phyloP scores from a whole-genome alignment of 1,284 basidiomycete species.

The Violaceomyces palustris region DNA sequence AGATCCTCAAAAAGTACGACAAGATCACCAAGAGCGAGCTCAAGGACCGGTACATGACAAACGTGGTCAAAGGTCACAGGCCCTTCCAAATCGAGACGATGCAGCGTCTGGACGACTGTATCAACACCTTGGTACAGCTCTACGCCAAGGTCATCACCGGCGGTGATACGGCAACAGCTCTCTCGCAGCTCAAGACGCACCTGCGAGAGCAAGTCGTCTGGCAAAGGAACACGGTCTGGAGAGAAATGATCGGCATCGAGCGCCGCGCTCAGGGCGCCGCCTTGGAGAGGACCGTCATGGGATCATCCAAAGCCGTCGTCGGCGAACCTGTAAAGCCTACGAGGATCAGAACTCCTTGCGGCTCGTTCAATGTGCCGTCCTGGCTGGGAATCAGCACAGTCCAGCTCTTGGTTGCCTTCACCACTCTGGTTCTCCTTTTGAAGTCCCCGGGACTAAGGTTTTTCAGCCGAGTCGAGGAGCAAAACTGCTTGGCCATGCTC shows the following conservation, averaged over 20 bases:
- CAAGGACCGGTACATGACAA: slow-evolving; percentile 74
- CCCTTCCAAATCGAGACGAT: slow-evolving; percentile 60
- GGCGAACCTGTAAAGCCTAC: slow-evolving; percentile 33
- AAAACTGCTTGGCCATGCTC: slow-evolving; percentile 84
- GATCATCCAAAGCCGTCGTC: slow-evolving; percentile 2
- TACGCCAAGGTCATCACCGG: slow-evolving; percentile 82
- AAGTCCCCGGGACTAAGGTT: slow-evolving; percentile 47
- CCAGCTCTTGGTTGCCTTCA: slow-evolving; percentile 44
- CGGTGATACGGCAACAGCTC: slow-evolving; percentile 68
- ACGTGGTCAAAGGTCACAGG: slow-evolving; percentile 62
- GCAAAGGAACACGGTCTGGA: slow-evolving; percentile 93
- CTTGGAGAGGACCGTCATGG: slow-evolving; percentile 46
- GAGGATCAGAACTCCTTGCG: slow-evolving; percentile 33
- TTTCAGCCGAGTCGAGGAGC: slow-evolving; percentile 67
- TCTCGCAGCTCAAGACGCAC: slow-evolving; percentile 77
- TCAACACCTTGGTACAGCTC: slow-evolving; percentile 65
- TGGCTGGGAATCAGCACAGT: slow-evolving; percentile 47
- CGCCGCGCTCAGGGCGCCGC: slow-evolving; percentile 56
- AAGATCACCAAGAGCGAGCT: slow-evolving; percentile 84
- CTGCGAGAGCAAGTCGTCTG: slow-evolving; percentile 84
- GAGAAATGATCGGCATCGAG: slow-evolving; percentile 91
- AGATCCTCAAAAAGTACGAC: slow-evolving; percentile 98
- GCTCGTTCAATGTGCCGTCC: slow-evolving; percentile 26
- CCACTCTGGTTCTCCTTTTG: slow-evolving; percentile 39
- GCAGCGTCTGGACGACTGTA: slow-evolving; percentile 59